Evolutionary conservation across 441 rosid species (phyloP).

Genomic region (Biscutella laevigata): DNA sequence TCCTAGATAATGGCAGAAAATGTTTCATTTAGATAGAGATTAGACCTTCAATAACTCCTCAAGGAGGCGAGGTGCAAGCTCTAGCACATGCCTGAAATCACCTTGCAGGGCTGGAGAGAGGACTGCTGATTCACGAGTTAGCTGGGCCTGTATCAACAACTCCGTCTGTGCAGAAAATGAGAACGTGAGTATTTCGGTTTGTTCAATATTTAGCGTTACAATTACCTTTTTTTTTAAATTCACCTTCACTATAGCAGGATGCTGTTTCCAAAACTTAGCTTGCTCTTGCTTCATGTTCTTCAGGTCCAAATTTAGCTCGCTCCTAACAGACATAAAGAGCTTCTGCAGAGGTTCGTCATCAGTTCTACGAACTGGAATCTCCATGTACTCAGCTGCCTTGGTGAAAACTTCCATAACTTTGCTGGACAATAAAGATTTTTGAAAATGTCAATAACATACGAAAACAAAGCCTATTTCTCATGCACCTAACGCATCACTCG

Average conservation of each 20-base stretch:
- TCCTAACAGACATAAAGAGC: slow-evolving; percentile 89
- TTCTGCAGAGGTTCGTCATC: slow-evolving; percentile 95
- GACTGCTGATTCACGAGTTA: slow-evolving; percentile 67
- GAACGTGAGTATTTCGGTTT: slow-evolving; percentile 13
- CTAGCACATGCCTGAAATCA: slow-evolving; percentile 86
- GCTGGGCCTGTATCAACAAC: slow-evolving; percentile 92
- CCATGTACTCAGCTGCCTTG: slow-evolving; percentile 95
- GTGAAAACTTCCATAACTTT: slow-evolving; percentile 96
- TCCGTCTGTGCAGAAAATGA: slow-evolving; percentile 53
- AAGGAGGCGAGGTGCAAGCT: slow-evolving; percentile 93
- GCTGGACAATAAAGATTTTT: slow-evolving; percentile 38
- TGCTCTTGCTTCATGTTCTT: slow-evolving; percentile 99
- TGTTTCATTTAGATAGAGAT: background rate
- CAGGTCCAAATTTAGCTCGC: slow-evolving; percentile 89
- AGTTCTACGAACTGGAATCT: slow-evolving; percentile 91
- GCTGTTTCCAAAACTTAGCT: slow-evolving; percentile 98
- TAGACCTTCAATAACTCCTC: slow-evolving; percentile 93
- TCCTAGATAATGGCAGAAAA: background rate
- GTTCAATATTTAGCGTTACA: background rate
- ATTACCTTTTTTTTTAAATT: slow-evolving; percentile 8
- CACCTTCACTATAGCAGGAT: slow-evolving; percentile 96
- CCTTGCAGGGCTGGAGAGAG: slow-evolving; percentile 68
- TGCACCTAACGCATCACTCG: background rate
- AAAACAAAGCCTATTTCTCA: background rate
- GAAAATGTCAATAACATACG: slow-evolving; percentile 14